A percentile compares a stretch with the other conserved stretches of the same genome.
Evolutionary conservation across 768 basidiomycete species (phyloP).

Genomic region (Bullera alba): DNA sequence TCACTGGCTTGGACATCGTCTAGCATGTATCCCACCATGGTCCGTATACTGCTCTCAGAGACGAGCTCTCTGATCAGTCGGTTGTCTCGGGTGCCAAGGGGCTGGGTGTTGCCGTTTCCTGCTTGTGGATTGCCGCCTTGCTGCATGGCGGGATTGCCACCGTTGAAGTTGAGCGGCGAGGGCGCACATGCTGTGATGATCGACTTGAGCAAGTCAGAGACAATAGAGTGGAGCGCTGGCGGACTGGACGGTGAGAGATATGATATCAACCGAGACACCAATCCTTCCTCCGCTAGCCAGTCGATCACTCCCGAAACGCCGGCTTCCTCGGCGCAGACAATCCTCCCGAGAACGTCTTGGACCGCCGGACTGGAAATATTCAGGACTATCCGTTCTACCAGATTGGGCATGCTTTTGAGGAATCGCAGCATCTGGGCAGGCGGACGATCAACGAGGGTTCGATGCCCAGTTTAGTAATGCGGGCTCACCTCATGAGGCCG

Average conservation of each 20-base stretch:
- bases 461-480: slow-evolving; percentile 4
- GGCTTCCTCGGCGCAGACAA: slow-evolving; percentile 78
- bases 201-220: slow-evolving; percentile 83
- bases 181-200: slow-evolving; percentile 92
- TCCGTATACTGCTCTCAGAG: slow-evolving; percentile 60
- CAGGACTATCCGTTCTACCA: slow-evolving; percentile 72
- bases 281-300: slow-evolving; percentile 80
- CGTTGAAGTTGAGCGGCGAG: slow-evolving; percentile 64
- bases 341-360: slow-evolving; percentile 81
- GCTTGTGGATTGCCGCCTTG: slow-evolving; percentile 2
- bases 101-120: slow-evolving; percentile 8
- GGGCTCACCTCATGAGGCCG: slow-evolving; percentile 77
- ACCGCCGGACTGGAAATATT: slow-evolving; percentile 86
- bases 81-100: slow-evolving; percentile 51
- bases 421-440: slow-evolving; percentile 74
- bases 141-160: slow-evolving; percentile 50
- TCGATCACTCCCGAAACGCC: slow-evolving; percentile 76
- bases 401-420: slow-evolving; percentile 70
- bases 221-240: slow-evolving; percentile 71
- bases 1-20: slow-evolving; percentile 52
- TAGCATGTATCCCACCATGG: slow-evolving; percentile 69
- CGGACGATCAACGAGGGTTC: neutral
- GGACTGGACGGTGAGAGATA: slow-evolving; percentile 72
- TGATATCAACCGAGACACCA: slow-evolving; percentile 72
- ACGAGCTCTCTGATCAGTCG: slow-evolving; percentile 84